These are phyloP conservation scores for Boletus insuetus DNA, from an alignment of 768 basidiomycete species.

Conservation along the genomic window DNA sequence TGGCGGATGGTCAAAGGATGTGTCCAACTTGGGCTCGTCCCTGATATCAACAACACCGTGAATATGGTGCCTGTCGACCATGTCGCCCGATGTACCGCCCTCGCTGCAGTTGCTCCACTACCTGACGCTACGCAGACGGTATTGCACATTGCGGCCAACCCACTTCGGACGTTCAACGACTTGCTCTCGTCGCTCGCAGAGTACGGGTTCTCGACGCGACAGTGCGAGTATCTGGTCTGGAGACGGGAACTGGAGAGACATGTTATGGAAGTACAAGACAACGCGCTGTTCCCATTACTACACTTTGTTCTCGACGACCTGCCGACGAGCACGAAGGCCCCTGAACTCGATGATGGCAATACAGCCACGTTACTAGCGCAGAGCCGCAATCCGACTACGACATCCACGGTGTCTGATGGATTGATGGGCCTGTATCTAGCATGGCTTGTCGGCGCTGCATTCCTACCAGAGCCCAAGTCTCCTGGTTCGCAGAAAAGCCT, in stretches of 20 bases:
- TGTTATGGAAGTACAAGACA: slow-evolving; percentile 92
- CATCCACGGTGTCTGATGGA: slow-evolving; percentile 65
- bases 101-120: slow-evolving; percentile 66
- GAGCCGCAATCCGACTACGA: slow-evolving; percentile 36
- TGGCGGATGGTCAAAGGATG: slow-evolving; percentile 99
- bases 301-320: slow-evolving; percentile 98
- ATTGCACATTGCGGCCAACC: slow-evolving; percentile 82
- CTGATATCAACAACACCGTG: slow-evolving; percentile 96
- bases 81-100: slow-evolving; percentile 78
- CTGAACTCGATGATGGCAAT: slow-evolving; percentile 85
- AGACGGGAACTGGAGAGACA: slow-evolving; percentile 90
- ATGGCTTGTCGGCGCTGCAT: slow-evolving; percentile 86
- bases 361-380: slow-evolving; percentile 58
- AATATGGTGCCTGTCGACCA: slow-evolving; percentile 99
- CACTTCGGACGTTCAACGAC: slow-evolving; percentile 86
- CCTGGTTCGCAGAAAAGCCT: slow-evolving; percentile 41
- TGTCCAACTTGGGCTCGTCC: slow-evolving; percentile 92
- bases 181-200: slow-evolving; percentile 67
- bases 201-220: slow-evolving; percentile 78
- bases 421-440: slow-evolving; percentile 87
- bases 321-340: slow-evolving; percentile 93
- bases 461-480: slow-evolving; percentile 59
- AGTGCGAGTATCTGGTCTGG: slow-evolving; percentile 91
- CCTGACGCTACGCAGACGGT: slow-evolving; percentile 51
- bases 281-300: slow-evolving; percentile 93